phyloP scores from a whole-genome alignment of 495 filamentous ascomycete genomes.

The Hyaloscypha variabilis region DNA sequence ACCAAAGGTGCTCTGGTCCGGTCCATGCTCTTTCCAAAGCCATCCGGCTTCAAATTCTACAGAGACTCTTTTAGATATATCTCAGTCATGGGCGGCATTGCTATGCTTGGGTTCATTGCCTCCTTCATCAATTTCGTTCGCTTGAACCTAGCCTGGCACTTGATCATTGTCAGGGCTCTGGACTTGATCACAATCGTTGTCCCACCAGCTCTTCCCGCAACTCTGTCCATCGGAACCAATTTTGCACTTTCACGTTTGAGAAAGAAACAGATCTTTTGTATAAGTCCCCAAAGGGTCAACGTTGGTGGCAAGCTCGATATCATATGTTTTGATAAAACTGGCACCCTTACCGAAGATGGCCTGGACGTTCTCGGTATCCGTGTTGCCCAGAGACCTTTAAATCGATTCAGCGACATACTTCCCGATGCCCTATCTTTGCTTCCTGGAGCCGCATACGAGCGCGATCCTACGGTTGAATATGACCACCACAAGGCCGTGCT shows the following conservation, averaged over 20 bases:
- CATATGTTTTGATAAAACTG: slow-evolving; percentile 98
- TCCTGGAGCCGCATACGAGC: slow-evolving; percentile 53
- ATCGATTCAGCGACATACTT: slow-evolving; percentile 52
- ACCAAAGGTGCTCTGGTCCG: slow-evolving; percentile 96
- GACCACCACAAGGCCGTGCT: slow-evolving; percentile 70
- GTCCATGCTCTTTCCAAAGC: slow-evolving; percentile 98
- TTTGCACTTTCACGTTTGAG: slow-evolving; percentile 89
- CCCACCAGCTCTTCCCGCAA: slow-evolving; percentile 94
- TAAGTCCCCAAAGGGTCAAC: slow-evolving; percentile 94
- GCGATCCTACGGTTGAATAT: slow-evolving; percentile 59
- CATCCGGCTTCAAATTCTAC: slow-evolving; percentile 97
- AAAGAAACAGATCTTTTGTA: slow-evolving; percentile 91
- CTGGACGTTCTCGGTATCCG: slow-evolving; percentile 91
- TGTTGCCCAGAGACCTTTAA: slow-evolving; percentile 65
- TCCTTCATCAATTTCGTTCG: slow-evolving; percentile 93
- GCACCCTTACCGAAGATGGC: slow-evolving; percentile 95
- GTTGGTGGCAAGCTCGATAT: slow-evolving; percentile 95
- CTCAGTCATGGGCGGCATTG: slow-evolving; percentile 93
- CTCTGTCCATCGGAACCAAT: slow-evolving; percentile 93
- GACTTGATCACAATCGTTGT: slow-evolving; percentile 98
- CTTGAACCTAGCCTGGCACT: slow-evolving; percentile 78
- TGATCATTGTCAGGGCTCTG: slow-evolving; percentile 88
- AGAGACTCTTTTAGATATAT: slow-evolving; percentile 98
- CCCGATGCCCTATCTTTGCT: slow-evolving; percentile 53
- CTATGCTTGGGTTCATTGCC: slow-evolving; percentile 81